phyloP scores from a whole-genome alignment of 352 stramenopile species.

The Pythium folliculosum region DNA sequence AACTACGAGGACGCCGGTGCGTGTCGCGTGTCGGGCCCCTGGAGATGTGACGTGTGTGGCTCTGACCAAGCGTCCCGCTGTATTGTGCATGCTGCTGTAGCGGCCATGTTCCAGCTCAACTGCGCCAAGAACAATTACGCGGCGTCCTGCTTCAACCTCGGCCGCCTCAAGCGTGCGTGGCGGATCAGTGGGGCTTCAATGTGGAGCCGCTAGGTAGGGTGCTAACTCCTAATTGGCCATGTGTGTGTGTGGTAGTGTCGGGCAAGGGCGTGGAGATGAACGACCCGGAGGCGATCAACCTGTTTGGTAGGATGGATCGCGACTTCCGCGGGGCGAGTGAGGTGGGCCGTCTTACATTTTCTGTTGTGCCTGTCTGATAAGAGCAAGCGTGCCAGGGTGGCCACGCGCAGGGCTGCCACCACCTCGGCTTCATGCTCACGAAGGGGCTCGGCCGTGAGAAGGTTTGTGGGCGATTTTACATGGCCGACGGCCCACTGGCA shows the following conservation, averaged over 20 bases:
- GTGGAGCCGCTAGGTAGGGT: neutral
- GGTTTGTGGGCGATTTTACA: constrained; percentile 29
- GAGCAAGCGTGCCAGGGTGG: constrained; percentile 76
- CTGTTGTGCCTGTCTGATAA: constrained; percentile 25
- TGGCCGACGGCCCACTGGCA: neutral
- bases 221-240: neutral
- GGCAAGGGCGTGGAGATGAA: constrained; percentile 76
- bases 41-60: neutral
- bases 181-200: neutral
- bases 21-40: neutral
- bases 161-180: constrained; percentile 69
- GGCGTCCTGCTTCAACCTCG: constrained; percentile 88
- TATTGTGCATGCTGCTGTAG: constrained; percentile 23
- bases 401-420: constrained; percentile 79
- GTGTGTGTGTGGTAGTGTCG: constrained; percentile 44
- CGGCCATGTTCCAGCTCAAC: constrained; percentile 81
- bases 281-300: constrained; percentile 62
- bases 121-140: constrained; percentile 80
- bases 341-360: neutral
- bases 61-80: neutral
- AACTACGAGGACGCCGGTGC: constrained; percentile 76
- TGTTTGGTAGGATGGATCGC: constrained; percentile 61
- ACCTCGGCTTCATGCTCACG: constrained; percentile 82
- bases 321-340: neutral
- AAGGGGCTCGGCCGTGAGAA: constrained; percentile 74